These are phyloP conservation scores for Schoenoplectus triqueter DNA, from an alignment of 202 grass and related monocot species.

Conservation along the genomic window DNA sequence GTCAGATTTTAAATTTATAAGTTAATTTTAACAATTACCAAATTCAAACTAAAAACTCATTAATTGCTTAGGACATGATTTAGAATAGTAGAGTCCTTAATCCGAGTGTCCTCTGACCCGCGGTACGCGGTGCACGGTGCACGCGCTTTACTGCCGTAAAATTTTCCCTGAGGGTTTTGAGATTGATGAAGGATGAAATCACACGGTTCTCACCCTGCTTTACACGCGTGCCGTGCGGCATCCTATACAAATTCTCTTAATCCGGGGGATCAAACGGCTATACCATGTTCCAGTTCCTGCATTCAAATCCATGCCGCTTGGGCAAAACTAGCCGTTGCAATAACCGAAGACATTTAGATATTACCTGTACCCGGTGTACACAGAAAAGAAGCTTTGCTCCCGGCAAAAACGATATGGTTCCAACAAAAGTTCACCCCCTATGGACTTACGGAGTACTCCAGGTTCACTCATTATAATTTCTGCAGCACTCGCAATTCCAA, in stretches of 20 bases:
- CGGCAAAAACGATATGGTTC: not conserved
- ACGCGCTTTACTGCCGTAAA: too few species aligned
- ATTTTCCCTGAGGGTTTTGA: too few species aligned
- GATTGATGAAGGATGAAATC: too few species aligned
- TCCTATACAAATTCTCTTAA: not conserved
- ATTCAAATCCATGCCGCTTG: conserved; percentile 31
- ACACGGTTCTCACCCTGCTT: too few species aligned
- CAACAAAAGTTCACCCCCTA: not conserved
- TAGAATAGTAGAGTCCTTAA: not conserved
- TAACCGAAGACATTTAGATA: not conserved
- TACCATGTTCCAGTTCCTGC: conserved; percentile 24
- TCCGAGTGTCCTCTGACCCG: not conserved
- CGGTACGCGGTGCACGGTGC: too few species aligned
- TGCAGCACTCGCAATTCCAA: not conserved
- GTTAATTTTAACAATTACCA: not conserved
- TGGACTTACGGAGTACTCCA: conserved; percentile 30
- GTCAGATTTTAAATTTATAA: not conserved
- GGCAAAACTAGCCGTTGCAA: conserved; percentile 38
- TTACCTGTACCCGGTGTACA: not conserved
- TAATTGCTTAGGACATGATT: not conserved
- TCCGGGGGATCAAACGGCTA: conserved; percentile 14
- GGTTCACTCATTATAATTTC: not conserved
- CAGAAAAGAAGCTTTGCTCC: not conserved
- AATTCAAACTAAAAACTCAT: not conserved
- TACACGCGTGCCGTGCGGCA: too few species aligned